A percentile compares a stretch with the other conserved stretches of the same genome.
Evolutionary conservation across 73 alveolate species (phyloP).

Genomic region (Paramecium sonneborni): DNA sequence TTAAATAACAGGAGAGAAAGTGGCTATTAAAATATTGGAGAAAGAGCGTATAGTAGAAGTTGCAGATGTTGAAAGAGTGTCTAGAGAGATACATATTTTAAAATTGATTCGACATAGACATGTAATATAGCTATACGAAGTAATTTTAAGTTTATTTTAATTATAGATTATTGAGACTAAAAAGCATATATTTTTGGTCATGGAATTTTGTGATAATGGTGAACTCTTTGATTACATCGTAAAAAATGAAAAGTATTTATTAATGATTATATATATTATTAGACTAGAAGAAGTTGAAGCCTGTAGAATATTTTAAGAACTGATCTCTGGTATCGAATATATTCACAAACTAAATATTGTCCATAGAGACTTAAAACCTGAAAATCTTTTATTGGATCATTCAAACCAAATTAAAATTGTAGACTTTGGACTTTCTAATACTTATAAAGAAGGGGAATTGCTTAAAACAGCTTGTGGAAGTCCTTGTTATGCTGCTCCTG

Average conservation of each 20-base stretch:
- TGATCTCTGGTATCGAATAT: conserved; percentile 84
- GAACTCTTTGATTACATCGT: conserved; percentile 94
- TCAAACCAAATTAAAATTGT: conserved; percentile 81
- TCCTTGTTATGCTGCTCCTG: conserved; percentile 83
- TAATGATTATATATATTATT: background rate
- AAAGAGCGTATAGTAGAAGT: conserved; percentile 87
- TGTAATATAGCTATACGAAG: conserved; percentile 80
- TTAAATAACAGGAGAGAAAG: conserved; percentile 71
- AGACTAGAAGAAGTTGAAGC: conserved; percentile 82
- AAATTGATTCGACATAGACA: conserved; percentile 84
- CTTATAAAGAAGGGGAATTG: conserved; percentile 44
- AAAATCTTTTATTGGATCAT: conserved; percentile 84
- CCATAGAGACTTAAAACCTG: conserved; percentile 95
- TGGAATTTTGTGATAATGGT: conserved; percentile 95
- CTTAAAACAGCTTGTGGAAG: conserved; percentile 73
- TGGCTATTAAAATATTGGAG: conserved; percentile 94
- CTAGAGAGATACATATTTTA: conserved; percentile 86
- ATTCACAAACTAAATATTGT: conserved; percentile 82
- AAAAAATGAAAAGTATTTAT: conserved; percentile 63
- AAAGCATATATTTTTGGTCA: conserved; percentile 81
- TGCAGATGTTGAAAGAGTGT: conserved; percentile 87
- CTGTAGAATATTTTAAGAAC: conserved; percentile 79
- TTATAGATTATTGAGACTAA: conserved; percentile 72
- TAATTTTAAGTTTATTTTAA: background rate
- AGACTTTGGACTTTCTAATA: conserved; percentile 75